Percentiles rank a stretch among this genome's conserved stretches.
These are phyloP conservation scores for Xylogone sp. DNA, from an alignment of 2,329 filamentous ascomycete genomes.

Conservation along the genomic window DNA sequence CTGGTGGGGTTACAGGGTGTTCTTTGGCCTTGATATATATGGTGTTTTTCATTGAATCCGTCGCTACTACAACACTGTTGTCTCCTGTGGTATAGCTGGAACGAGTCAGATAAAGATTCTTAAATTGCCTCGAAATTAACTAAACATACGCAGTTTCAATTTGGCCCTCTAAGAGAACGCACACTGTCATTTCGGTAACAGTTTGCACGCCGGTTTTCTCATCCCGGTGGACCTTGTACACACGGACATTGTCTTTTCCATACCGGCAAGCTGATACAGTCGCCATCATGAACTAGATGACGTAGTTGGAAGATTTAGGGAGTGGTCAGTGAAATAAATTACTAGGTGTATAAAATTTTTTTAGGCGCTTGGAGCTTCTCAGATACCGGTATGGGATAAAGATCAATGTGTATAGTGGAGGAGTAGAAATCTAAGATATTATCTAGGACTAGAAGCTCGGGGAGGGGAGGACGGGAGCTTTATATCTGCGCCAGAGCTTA, in stretches of 20 bases:
- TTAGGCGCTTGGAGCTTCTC: not conserved
- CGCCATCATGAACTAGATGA: constrained; percentile 40
- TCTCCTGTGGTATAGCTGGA: constrained; percentile 85
- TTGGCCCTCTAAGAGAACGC: no score
- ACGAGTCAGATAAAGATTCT: constrained; percentile 15
- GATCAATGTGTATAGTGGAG: not conserved
- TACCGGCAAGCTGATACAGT: constrained; percentile 65
- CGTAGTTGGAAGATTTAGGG: not conserved
- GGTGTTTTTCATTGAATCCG: constrained; percentile 97
- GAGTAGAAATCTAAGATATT: no score
- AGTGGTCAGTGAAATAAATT: not conserved
- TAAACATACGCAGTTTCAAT: constrained; percentile 79
- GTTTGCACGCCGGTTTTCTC: constrained; percentile 73
- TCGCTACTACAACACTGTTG: constrained; percentile 93
- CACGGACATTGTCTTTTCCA: constrained; percentile 96
- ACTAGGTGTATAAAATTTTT: not conserved
- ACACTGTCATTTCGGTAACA: constrained; percentile 94
- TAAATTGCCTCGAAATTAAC: constrained; percentile 28
- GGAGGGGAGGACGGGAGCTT: not conserved
- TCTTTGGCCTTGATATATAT: constrained; percentile 94
- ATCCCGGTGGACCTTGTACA: constrained; percentile 90
- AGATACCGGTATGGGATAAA: not conserved
- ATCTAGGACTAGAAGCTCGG: not conserved
- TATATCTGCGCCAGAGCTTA: not conserved
- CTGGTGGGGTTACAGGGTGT: constrained; percentile 85